phyloP scores from a whole-genome alignment of 768 basidiomycete genomes.

The Leccinum incarnatum region DNA sequence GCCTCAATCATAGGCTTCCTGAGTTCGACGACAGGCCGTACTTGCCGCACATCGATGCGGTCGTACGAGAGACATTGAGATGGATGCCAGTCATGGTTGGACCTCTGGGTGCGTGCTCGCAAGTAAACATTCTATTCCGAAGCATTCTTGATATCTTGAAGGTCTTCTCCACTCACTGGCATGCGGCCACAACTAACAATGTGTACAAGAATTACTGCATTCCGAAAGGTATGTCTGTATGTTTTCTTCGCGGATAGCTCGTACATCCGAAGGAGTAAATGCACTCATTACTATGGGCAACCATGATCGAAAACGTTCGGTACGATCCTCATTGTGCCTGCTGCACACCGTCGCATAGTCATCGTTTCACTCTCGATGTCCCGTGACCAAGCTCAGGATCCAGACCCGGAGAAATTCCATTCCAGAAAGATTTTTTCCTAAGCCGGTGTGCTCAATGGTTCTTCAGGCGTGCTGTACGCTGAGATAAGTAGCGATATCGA shows the following conservation, averaged over 20 bases:
- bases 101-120: constrained; percentile 10
- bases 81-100: no score
- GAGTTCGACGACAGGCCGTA: no score
- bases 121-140: background rate
- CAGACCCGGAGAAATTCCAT: constrained; percentile 5
- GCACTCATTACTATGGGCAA: background rate
- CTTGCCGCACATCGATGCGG: no score
- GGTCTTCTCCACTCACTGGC: background rate
- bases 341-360: no score
- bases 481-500: no score
- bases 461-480: no score
- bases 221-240: background rate
- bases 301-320: constrained; percentile 9
- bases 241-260: background rate
- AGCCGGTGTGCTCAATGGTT: no score
- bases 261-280: background rate
- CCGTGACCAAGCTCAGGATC: constrained; percentile 13
- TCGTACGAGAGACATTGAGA: no score
- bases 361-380: constrained; percentile 1
- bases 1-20: background rate
- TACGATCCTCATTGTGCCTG: background rate
- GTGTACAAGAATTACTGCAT: background rate
- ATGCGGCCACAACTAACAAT: background rate
- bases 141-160: background rate
- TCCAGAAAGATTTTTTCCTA: background rate